Evolutionary conservation across 257 asterid genomes (phyloP).

Genomic region (Fraxinus quadrangulata): DNA sequence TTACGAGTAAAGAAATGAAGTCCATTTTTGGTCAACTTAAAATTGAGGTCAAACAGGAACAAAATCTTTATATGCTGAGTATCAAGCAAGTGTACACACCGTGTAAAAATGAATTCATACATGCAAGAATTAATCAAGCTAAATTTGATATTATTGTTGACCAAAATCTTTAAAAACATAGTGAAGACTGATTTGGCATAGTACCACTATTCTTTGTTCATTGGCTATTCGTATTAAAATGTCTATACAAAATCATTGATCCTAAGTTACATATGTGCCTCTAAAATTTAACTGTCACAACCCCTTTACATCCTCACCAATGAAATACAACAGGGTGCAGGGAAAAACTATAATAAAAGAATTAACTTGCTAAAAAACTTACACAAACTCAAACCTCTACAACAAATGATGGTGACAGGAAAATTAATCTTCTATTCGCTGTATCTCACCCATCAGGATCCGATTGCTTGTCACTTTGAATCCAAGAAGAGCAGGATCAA

Average conservation of each 20-base stretch:
- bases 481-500: slow-evolving; percentile 97
- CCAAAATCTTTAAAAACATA: too few species aligned
- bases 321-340: not conserved
- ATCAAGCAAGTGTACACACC: too few species aligned
- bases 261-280: too few species aligned
- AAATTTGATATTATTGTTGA: too few species aligned
- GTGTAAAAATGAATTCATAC: not conserved
- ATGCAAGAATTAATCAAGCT: not conserved
- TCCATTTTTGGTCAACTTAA: too few species aligned
- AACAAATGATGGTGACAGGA: not conserved
- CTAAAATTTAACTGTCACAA: too few species aligned
- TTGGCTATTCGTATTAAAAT: not conserved
- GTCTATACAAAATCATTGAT: not conserved
- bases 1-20: too few species aligned
- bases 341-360: not conserved
- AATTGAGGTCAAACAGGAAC: too few species aligned
- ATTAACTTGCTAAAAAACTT: not conserved
- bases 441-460: slow-evolving; percentile 98
- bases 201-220: not conserved
- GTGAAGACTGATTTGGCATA: not conserved
- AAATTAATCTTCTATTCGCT: slow-evolving; percentile 70
- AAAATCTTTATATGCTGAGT: too few species aligned
- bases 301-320: not conserved
- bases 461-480: slow-evolving; percentile 98
- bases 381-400: not conserved